Evolutionary conservation across 148 eudicot genomes (phyloP).

Genomic region (Silene conica): DNA sequence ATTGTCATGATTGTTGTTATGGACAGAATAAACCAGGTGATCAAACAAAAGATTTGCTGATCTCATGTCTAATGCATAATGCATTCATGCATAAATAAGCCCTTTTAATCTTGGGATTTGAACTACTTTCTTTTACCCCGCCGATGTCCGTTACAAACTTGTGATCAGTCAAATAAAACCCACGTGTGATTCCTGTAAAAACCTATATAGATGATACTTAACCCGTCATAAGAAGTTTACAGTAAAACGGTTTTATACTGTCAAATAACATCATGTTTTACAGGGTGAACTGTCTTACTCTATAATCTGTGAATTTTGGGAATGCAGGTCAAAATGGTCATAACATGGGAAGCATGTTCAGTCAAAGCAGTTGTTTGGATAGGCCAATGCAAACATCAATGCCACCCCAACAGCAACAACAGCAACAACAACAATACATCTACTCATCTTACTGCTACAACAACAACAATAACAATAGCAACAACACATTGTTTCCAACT

Average conservation of each 20-base stretch:
- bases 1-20: not conserved
- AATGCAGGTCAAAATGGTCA: conserved; percentile 26
- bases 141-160: no score
- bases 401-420: conserved; percentile 17
- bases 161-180: no score
- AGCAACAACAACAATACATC: conserved; percentile 8
- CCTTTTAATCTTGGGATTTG: not conserved
- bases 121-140: no score
- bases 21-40: conserved; percentile 1
- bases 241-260: no score
- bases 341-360: conserved; percentile 34
- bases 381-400: conserved; percentile 24
- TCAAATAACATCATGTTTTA: no score
- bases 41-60: conserved; percentile 22
- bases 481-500: conserved; percentile 8
- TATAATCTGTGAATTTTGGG: not conserved
- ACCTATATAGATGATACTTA: no score
- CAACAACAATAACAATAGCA: conserved; percentile 14
- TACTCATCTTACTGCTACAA: conserved; percentile 10
- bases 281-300: no score
- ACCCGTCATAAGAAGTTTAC: no score
- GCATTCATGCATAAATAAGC: not conserved
- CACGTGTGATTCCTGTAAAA: no score
- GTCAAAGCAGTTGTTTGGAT: conserved; percentile 35
- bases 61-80: conserved; percentile 18